phyloP scores from a whole-genome alignment of 495 filamentous ascomycete genomes.

The Melanomma pulvis-pyrius region DNA sequence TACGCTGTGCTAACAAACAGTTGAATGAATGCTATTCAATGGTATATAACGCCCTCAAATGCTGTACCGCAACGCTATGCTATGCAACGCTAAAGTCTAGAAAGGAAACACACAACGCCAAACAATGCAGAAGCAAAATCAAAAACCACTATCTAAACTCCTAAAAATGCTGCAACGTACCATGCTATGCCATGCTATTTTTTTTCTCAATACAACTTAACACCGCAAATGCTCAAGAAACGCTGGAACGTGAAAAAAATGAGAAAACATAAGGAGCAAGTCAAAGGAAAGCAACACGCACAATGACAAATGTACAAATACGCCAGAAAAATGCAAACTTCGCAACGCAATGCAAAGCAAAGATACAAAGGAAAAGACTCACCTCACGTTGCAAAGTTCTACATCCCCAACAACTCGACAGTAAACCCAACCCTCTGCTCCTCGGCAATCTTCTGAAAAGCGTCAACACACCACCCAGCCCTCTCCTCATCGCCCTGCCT shows the following conservation, averaged over 20 bases:
- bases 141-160: no score
- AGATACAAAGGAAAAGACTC: neutral
- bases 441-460: constrained; percentile 12
- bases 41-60: neutral
- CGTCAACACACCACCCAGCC: constrained; percentile 18
- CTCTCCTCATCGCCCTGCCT: constrained; percentile 18
- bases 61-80: neutral
- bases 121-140: neutral
- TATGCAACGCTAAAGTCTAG: neutral
- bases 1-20: no score
- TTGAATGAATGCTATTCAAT: no score
- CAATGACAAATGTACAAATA: no score
- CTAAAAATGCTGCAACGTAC: neutral
- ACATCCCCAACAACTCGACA: neutral
- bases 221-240: neutral
- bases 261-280: neutral
- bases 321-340: no score
- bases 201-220: neutral
- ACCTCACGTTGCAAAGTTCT: neutral
- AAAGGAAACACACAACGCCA: neutral
- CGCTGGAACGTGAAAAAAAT: no score
- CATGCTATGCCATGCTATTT: neutral
- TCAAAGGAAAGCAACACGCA: no score
- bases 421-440: constrained; percentile 25
- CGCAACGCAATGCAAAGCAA: no score